These are phyloP conservation scores for Phylloporus rhodoxanthus DNA, from an alignment of 768 basidiomycete species.

Conservation along the genomic window DNA sequence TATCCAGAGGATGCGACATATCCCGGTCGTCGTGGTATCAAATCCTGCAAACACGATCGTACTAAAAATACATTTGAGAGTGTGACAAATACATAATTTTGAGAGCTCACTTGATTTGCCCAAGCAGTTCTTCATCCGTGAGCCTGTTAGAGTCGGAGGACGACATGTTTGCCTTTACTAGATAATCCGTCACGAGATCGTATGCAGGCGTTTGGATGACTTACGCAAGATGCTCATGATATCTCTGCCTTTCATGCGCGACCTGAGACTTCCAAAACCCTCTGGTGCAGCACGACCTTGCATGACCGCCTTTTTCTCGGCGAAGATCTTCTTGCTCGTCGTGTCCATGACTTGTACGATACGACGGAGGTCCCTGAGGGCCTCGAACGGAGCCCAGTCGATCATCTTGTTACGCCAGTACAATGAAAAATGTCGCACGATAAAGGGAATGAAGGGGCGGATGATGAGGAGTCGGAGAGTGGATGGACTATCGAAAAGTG, in stretches of 20 bases:
- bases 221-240: constrained; percentile 39
- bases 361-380: constrained; percentile 23
- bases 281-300: constrained; percentile 9
- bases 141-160: constrained; percentile 29
- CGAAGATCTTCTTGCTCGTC: constrained; percentile 24
- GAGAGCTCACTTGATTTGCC: constrained; percentile 34
- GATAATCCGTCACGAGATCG: not conserved
- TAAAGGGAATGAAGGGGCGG: constrained; percentile 29
- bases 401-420: constrained; percentile 31
- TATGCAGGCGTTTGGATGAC: constrained; percentile 6
- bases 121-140: constrained; percentile 32
- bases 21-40: constrained; percentile 28
- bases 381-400: constrained; percentile 28
- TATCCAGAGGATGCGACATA: constrained; percentile 31
- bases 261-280: constrained; percentile 4
- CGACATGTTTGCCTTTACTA: constrained; percentile 32
- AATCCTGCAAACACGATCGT: constrained; percentile 33
- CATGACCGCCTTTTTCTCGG: constrained; percentile 25
- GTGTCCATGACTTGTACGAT: constrained; percentile 29
- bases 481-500: constrained; percentile 17
- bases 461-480: constrained; percentile 24
- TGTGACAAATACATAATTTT: not conserved
- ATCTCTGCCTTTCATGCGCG: constrained; percentile 25
- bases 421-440: constrained; percentile 25
- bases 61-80: constrained; percentile 14